Base-by-base conservation (phyloP, 2,329 filamentous ascomycete species). In the Whalleya microplaca region DNA sequence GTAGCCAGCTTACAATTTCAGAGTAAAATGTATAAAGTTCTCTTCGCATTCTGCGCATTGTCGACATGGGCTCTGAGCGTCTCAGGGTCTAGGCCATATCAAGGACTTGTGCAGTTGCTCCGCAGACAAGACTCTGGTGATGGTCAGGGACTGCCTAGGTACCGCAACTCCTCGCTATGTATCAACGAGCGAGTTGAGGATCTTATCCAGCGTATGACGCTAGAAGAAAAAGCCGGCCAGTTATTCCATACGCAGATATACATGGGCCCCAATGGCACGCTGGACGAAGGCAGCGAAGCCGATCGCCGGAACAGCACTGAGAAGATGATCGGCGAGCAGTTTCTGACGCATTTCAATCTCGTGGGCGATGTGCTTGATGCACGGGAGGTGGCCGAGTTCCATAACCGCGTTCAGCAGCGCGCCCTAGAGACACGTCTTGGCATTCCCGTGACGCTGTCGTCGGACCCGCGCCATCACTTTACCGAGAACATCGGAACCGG, bases 191-290 rank as follows among this genome's bases (percentile, higher is more conserved):
- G 78, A 44, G 73, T 81, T 7, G 75, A 79, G 21, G 78, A 80
- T 53, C 72, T 81, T 3, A 60, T 77, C 14, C 64, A 67, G 3
- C 74, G 77, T 9, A 81, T 81, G 78, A 79, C 74, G 0, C 46
- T 81, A 0, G 73, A 77, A 41, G 78, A 81, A 59, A 81, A 80
- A 53, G 78, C 75, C 2, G 78, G 78, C 1, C 77, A 80, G 59
- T 70, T 81, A 51, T 80, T 79, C 61, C 77, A 80, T 53, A 69
- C 71, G 19, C 71, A 72, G 50, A 55, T 75, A 40, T 64, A 53
- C 48, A 57, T 66, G 50, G 61, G 62, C n/a, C 55, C 69, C 41
- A 66, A 72, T 56, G 57, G 68, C 53, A 59, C 66, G 12, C 55
- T 65, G 19, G 58, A 63, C 42, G 14, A 44, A 51, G 61, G 58